Conservation (phyloP, 805 yeast species). For the Ogataea chonburiensis region DNA sequence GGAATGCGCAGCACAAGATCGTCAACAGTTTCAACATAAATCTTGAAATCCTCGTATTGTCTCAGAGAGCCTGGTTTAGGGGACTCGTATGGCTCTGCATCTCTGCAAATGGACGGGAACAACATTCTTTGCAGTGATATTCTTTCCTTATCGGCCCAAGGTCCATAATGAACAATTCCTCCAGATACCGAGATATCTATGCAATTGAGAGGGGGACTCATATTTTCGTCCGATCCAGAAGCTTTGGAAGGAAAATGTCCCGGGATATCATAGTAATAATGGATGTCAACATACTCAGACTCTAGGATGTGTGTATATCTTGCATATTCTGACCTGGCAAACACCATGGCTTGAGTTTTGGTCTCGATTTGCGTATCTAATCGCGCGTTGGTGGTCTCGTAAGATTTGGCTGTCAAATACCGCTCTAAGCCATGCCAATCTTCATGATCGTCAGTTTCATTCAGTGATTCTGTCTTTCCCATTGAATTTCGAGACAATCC, state of each 20-base stretch:
- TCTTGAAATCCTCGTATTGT: constrained; percentile 52
- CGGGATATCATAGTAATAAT: constrained; percentile 69
- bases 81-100: constrained; percentile 41
- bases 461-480: not conserved
- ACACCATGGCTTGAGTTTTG: constrained; percentile 29
- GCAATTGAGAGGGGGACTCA: constrained; percentile 62
- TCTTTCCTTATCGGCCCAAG: constrained; percentile 93
- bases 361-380: constrained; percentile 2
- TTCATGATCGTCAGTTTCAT: constrained; percentile 23
- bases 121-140: constrained; percentile 60
- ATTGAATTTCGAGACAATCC: constrained; percentile 3
- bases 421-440: constrained; percentile 80
- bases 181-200: constrained; percentile 55
- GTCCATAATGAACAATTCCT: constrained; percentile 80
- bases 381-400: constrained; percentile 25
- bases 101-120: constrained; percentile 65
- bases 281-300: constrained; percentile 51
- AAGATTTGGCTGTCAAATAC: constrained; percentile 45
- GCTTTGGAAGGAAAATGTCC: constrained; percentile 42
- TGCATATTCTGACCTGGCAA: constrained; percentile 71
- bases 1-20: constrained; percentile 75
- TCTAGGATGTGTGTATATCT: constrained; percentile 69
- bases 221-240: constrained; percentile 54
- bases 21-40: constrained; percentile 59
- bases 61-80: constrained; percentile 53